Conservation (phyloP, 495 filamentous ascomycete genomes). For the Podospora fimiseda region DNA sequence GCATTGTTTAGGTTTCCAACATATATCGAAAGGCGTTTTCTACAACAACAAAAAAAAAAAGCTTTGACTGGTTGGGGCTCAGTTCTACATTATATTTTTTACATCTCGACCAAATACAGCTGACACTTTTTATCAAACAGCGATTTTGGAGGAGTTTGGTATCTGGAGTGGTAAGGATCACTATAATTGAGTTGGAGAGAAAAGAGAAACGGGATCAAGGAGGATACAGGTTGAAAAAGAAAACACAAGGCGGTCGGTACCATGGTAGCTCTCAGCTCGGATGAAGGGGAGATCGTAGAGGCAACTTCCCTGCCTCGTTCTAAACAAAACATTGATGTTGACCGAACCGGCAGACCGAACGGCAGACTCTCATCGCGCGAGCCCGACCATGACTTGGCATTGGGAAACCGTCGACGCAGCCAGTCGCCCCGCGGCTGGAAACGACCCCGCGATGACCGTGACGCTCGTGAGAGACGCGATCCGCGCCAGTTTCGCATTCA, state of each 20-base stretch:
- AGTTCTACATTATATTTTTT: constrained; percentile 12
- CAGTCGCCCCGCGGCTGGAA: constrained; percentile 54
- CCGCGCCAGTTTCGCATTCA: constrained; percentile 54
- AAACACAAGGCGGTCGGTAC: constrained; percentile 21
- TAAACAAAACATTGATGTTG: constrained; percentile 52
- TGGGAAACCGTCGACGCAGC: constrained; percentile 51
- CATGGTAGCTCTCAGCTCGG: constrained; percentile 48
- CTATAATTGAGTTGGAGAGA: not conserved
- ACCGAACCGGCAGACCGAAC: constrained; percentile 62
- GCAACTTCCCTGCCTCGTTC: constrained; percentile 50
- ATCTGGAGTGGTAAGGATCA: too few species aligned
- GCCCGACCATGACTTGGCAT: constrained; percentile 65
- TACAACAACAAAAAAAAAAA: too few species aligned
- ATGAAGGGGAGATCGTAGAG: constrained; percentile 88
- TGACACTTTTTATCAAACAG: constrained; percentile 11
- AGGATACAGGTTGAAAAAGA: not conserved
- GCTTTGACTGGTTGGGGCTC: constrained; percentile 20
- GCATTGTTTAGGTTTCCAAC: too few species aligned
- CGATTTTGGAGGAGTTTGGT: too few species aligned
- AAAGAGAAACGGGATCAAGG: not conserved
- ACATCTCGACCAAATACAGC: constrained; percentile 2
- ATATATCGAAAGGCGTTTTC: too few species aligned
- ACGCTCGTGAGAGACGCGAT: constrained; percentile 44
- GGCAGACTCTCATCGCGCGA: constrained; percentile 62
- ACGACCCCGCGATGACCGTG: constrained; percentile 57